Conservation (phyloP, 345 rosid genomes). For the Laguncularia racemosa region DNA sequence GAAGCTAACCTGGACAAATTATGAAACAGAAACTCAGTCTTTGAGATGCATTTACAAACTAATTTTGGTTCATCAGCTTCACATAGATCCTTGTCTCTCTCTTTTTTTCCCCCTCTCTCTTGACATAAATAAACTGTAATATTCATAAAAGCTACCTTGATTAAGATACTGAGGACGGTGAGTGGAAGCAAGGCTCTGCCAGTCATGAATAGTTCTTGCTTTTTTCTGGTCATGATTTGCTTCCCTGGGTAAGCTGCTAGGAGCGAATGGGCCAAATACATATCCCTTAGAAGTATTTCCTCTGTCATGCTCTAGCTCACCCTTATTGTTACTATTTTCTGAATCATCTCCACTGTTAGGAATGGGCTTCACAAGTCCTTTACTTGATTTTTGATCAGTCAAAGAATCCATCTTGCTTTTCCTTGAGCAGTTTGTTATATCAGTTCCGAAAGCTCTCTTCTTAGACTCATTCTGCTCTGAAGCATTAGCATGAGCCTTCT, state of each 20-base stretch:
- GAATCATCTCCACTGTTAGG: slow-evolving; percentile 3
- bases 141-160: slow-evolving; percentile 30
- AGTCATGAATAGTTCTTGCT: slow-evolving; percentile 20
- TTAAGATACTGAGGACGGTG: slow-evolving; percentile 42
- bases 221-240: slow-evolving; percentile 20
- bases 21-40: too few relatives aligned
- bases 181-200: slow-evolving; percentile 40
- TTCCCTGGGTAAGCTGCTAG: slow-evolving; percentile 7
- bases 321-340: slow-evolving; percentile 9
- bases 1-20: too few relatives aligned
- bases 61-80: not conserved
- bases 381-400: slow-evolving; percentile 15
- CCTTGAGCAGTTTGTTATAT: slow-evolving; percentile 41
- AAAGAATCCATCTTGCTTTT: slow-evolving; percentile 25
- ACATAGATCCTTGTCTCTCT: too few relatives aligned
- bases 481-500: slow-evolving; percentile 11
- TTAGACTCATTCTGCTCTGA: slow-evolving; percentile 27
- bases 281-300: slow-evolving; percentile 25
- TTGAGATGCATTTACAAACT: too few relatives aligned
- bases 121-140: not conserved
- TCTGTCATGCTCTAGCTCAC: slow-evolving; percentile 12
- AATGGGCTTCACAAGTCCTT: slow-evolving; percentile 17
- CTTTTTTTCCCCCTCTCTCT: too few relatives aligned
- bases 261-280: slow-evolving; percentile 45
- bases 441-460: slow-evolving; percentile 52